phyloP scores from a whole-genome alignment of 192 early-diverging fungal species.

The Rhizophagus clarus region DNA sequence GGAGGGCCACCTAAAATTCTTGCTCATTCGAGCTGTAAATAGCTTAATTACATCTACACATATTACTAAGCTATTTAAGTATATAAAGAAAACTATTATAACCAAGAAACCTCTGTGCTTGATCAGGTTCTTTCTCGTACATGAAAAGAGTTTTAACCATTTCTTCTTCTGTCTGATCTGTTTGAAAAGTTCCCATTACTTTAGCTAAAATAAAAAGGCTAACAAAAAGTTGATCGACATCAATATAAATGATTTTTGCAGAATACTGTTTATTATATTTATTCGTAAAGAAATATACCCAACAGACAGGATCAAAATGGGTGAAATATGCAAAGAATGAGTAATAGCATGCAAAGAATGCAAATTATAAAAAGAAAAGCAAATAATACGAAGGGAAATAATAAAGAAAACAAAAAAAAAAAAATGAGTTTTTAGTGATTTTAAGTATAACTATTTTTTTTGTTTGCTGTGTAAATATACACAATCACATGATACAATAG shows the following conservation, averaged over 20 bases:
- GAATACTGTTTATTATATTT: slow-evolving; percentile 6
- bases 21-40: slow-evolving; percentile 22
- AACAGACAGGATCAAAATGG: slow-evolving; percentile 16
- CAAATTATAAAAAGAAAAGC: no score
- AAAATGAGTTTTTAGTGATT: no score
- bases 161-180: background rate
- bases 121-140: background rate
- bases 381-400: no score
- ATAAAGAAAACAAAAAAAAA: no score
- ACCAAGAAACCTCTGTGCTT: slow-evolving; percentile 29
- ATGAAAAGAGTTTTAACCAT: slow-evolving; percentile 1
- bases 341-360: no score
- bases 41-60: slow-evolving; percentile 11
- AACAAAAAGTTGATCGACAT: background rate
- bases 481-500: no score
- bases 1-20: slow-evolving; percentile 24
- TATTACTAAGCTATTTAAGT: slow-evolving; percentile 18
- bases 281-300: slow-evolving; percentile 17
- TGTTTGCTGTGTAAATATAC: no score
- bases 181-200: slow-evolving; percentile 3
- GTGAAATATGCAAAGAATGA: no score
- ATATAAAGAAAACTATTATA: background rate
- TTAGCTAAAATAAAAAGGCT: slow-evolving; percentile 31
- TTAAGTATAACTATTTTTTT: no score
- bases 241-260: slow-evolving; percentile 25